These are phyloP conservation scores for Aureobasidium sp. DNA, from an alignment of 2,329 filamentous ascomycete species.

Conservation along the genomic window DNA sequence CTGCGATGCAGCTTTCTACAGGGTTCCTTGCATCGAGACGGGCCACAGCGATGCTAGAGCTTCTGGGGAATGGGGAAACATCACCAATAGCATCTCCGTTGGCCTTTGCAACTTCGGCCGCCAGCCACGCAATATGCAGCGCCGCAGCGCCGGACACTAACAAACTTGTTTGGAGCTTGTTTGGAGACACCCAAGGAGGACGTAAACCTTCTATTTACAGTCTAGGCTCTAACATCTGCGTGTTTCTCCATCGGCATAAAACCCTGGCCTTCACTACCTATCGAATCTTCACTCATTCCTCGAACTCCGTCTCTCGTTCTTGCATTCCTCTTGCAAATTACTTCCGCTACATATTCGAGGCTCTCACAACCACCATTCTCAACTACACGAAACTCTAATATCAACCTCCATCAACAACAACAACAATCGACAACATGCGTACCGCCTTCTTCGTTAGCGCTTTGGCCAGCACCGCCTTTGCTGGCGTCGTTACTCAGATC, in stretches of 20 bases:
- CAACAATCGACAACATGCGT: constrained; percentile 14
- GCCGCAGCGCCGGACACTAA: neutral
- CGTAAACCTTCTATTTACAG: constrained; percentile 9
- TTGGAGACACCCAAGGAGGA: neutral
- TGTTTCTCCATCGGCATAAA: constrained; percentile 7
- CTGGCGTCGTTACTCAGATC: constrained; percentile 15
- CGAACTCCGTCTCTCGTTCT: neutral
- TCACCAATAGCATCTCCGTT: constrained; percentile 3
- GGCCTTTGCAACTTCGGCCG: neutral
- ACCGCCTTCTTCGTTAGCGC: constrained; percentile 12
- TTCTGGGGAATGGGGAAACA: neutral
- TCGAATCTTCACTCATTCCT: constrained; percentile 3
- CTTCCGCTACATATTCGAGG: neutral
- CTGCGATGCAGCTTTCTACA: constrained; percentile 8
- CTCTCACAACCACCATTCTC: neutral
- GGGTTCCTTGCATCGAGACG: constrained; percentile 4
- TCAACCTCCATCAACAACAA: neutral
- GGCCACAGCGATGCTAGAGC: constrained; percentile 5
- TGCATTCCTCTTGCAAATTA: constrained; percentile 12
- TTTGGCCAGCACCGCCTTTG: constrained; percentile 11
- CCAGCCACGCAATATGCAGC: constrained; percentile 9
- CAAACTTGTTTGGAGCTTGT: constrained; percentile 10
- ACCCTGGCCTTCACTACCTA: neutral
- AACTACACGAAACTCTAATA: constrained; percentile 2
- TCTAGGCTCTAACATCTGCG: constrained; percentile 4